These are phyloP conservation scores for Plectosphaerella plurivora DNA, from an alignment of 2,329 filamentous ascomycete genomes.

Conservation along the genomic window DNA sequence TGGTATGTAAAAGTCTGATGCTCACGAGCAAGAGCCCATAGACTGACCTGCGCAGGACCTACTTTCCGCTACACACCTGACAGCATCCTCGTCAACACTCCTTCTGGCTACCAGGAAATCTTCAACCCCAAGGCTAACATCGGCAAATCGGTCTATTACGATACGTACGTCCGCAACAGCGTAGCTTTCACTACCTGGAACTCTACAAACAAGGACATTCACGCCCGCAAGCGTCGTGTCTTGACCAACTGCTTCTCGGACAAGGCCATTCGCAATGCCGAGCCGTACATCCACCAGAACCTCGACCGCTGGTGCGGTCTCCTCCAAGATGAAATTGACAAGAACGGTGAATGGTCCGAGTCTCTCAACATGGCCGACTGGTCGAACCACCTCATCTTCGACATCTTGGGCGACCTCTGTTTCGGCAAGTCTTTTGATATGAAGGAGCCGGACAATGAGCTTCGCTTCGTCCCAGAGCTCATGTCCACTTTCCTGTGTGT, in stretches of 20 bases:
- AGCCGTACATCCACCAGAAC: background rate
- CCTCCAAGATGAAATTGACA: slow-evolving; percentile 9
- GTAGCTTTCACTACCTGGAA: slow-evolving; percentile 15
- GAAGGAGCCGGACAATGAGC: slow-evolving; percentile 10
- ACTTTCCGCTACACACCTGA: slow-evolving; percentile 13
- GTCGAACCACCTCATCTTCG: slow-evolving; percentile 14
- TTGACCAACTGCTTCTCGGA: slow-evolving; percentile 4
- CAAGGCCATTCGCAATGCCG: slow-evolving; percentile 3
- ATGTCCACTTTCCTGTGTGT: slow-evolving; percentile 10
- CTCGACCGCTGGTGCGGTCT: background rate
- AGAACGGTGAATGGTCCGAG: background rate
- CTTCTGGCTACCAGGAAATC: slow-evolving; percentile 11
- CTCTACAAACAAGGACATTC: slow-evolving; percentile 13
- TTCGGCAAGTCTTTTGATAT: slow-evolving; percentile 28
- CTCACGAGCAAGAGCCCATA: background rate
- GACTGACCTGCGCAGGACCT: slow-evolving; percentile 7
- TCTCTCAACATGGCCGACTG: slow-evolving; percentile 14
- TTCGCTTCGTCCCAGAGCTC: slow-evolving; percentile 12
- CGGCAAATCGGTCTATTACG: slow-evolving; percentile 15
- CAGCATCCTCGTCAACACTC: slow-evolving; percentile 14
- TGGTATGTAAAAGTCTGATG: slow-evolving; percentile 5
- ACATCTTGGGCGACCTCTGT: slow-evolving; percentile 30
- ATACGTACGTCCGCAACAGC: slow-evolving; percentile 10
- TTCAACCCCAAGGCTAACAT: slow-evolving; percentile 16
- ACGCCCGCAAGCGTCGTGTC: slow-evolving; percentile 21